These are phyloP conservation scores for Xylaria castorea DNA, from an alignment of 495 filamentous ascomycete species.

Conservation along the genomic window DNA sequence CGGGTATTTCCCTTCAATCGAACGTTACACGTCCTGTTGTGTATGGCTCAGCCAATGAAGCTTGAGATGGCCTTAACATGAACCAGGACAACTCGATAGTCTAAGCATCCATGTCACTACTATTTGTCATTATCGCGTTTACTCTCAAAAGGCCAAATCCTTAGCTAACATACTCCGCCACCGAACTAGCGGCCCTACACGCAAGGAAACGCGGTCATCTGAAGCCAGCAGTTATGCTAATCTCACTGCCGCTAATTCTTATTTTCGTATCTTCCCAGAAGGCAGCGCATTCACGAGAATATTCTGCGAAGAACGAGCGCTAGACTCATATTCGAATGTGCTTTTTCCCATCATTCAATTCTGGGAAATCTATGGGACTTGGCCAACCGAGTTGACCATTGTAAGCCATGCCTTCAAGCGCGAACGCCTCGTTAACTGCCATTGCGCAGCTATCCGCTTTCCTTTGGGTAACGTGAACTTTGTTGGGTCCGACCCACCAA, in stretches of 20 bases:
- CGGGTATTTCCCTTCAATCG: constrained; percentile 4
- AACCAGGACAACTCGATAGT: background rate
- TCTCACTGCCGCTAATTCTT: constrained; percentile 50
- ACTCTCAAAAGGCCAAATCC: background rate
- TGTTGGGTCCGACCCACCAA: constrained; percentile 74
- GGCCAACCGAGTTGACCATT: constrained; percentile 66
- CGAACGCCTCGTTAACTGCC: constrained; percentile 67
- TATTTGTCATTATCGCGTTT: constrained; percentile 14
- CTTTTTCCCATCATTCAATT: constrained; percentile 73
- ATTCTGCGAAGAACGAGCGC: constrained; percentile 63
- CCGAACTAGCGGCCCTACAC: constrained; percentile 65
- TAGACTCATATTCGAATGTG: constrained; percentile 83
- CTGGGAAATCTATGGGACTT: constrained; percentile 50
- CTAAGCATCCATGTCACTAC: background rate
- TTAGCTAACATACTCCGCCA: constrained; percentile 20
- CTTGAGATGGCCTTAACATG: background rate
- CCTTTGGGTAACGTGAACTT: constrained; percentile 54
- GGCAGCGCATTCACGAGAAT: constrained; percentile 25
- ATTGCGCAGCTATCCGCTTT: constrained; percentile 71
- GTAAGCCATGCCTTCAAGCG: constrained; percentile 81
- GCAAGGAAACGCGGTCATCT: constrained; percentile 57
- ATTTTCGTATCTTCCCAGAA: constrained; percentile 41
- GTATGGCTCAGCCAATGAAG: background rate
- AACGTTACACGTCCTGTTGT: background rate
- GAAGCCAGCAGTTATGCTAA: constrained; percentile 74